Evolutionary conservation across 1,284 basidiomycete genomes (phyloP).

Genomic region (Malassezia yamatoensis): DNA sequence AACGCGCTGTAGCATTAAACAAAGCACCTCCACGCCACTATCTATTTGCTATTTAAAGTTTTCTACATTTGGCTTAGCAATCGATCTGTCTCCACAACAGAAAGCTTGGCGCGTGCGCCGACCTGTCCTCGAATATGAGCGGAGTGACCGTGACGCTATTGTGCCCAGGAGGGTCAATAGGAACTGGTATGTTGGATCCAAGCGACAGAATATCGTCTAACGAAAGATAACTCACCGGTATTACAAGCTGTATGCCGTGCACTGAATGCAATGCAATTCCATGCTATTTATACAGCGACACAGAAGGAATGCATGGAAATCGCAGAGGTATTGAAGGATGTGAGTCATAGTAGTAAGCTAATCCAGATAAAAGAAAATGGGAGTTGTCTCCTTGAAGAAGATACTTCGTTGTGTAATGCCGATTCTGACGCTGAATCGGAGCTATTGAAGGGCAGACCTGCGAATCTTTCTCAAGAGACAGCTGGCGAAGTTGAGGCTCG

Average conservation of each 20-base stretch:
- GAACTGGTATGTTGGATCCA: background rate
- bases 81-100: background rate
- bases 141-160: conserved; percentile 2
- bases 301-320: background rate
- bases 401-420: too few species aligned
- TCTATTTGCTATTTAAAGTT: background rate
- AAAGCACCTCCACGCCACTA: background rate
- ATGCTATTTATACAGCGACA: background rate
- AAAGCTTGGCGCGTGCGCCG: conserved; percentile 2
- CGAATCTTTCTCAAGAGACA: too few species aligned
- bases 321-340: background rate
- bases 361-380: too few species aligned
- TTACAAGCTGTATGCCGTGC: background rate
- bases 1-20: background rate
- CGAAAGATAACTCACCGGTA: background rate
- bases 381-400: too few species aligned
- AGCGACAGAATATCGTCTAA: background rate
- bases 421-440: too few species aligned
- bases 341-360: background rate
- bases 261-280: background rate
- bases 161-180: background rate
- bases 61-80: background rate
- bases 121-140: background rate
- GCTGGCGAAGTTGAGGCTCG: background rate
- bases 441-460: too few species aligned